Base-by-base conservation (phyloP, 805 yeast species). In the Metschnikowia matae region DNA sequence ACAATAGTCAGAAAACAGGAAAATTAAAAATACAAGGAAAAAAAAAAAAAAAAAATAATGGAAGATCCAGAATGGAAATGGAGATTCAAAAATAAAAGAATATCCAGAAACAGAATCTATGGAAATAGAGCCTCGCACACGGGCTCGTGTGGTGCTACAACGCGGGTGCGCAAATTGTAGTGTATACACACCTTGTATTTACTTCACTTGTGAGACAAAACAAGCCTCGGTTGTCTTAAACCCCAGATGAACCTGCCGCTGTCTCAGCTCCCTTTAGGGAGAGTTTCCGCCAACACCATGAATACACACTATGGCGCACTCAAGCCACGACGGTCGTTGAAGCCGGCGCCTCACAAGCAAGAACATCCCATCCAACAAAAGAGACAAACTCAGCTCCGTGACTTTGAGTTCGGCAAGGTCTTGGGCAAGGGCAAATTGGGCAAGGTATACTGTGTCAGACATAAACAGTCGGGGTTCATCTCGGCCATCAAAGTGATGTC, bases 341-440 rank as follows among this genome's bases (percentile, higher is more conserved):
- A 42, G 21, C 17, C 29, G 18, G 45, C n/a, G 6, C 20, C 38
- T 14, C 33, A 40, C 21, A 42, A 20, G 11, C 45, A 18, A 8
- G 31, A 32, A 29, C 37, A n/a, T 6, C 36, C 7, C 11, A 20
- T 14, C 14, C 23, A 17, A 15, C 31, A 34, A 18, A 42, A 33
- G 45, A 26, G 21, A 40, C 36, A 38, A 15, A 44, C 35, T n/a
- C 48, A 18, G 11, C 66, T 83, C 20, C 68, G 73, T 29, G 94
- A 88, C 62, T 92, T 92, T 68, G 96, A 90, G 58, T 78, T 92
- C 40, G 98, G 97, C 15, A 79, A 84, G 48, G 83, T 85, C 50
- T 75, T 92, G 44, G 99, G 98, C 0, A 89, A 88, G 63, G 99
- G 99, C 6, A 89, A 90, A 65, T 84, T 91, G 61, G 99, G 99